Evolutionary conservation across 2,329 filamentous ascomycete species (phyloP).

Genomic region (Pochonia chlamydosporia): DNA sequence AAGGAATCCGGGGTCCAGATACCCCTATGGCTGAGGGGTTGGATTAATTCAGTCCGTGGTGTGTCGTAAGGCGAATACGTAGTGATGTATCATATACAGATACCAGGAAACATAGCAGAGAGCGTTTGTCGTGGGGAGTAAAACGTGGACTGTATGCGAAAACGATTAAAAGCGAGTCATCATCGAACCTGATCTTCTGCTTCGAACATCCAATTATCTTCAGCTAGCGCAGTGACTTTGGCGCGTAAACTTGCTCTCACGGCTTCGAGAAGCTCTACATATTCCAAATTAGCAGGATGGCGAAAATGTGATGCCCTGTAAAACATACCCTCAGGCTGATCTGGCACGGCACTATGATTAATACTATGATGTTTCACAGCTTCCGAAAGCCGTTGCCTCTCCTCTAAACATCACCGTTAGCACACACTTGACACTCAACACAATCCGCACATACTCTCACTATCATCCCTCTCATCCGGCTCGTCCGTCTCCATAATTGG

Average conservation of each 20-base stretch:
- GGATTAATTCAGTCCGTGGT: constrained; percentile 36
- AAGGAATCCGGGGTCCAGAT: constrained; percentile 38
- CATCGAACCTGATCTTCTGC: constrained; percentile 49
- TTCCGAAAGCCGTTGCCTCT: constrained; percentile 54
- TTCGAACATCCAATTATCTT: constrained; percentile 92
- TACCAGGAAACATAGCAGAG: background rate
- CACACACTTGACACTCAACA: background rate
- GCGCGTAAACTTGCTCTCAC: constrained; percentile 64
- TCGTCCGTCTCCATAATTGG: constrained; percentile 47
- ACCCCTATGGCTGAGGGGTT: constrained; percentile 53
- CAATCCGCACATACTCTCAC: constrained; percentile 39
- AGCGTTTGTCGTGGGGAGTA: background rate
- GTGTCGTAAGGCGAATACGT: background rate
- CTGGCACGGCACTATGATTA: constrained; percentile 47
- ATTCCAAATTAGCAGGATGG: background rate
- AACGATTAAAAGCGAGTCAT: constrained; percentile 13
- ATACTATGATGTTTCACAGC: constrained; percentile 56
- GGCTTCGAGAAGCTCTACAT: constrained; percentile 62
- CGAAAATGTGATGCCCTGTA: background rate
- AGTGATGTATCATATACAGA: background rate
- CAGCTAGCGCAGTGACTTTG: constrained; percentile 67
- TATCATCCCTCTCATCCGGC: constrained; percentile 53
- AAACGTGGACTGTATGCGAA: background rate
- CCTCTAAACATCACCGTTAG: constrained; percentile 34
- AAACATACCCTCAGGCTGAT: constrained; percentile 58